Conservation (phyloP, 805 yeast genomes). For the Teunomyces pallodes region DNA sequence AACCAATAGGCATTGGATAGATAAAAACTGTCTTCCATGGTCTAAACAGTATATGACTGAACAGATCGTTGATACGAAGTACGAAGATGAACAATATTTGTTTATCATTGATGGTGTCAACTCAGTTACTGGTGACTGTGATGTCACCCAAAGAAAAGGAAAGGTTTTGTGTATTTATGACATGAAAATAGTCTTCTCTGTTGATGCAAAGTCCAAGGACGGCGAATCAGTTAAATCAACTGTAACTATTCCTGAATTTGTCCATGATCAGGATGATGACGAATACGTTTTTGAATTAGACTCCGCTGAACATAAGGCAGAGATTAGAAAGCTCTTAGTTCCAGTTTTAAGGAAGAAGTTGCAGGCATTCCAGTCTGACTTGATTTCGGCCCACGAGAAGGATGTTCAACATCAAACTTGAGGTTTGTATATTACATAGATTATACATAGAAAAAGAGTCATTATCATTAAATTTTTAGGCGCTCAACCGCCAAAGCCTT, state of each 20-base stretch:
- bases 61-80: slow-evolving; percentile 29
- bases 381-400: slow-evolving; percentile 58
- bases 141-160: slow-evolving; percentile 82
- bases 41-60: slow-evolving; percentile 48
- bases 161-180: slow-evolving; percentile 76
- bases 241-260: slow-evolving; percentile 62
- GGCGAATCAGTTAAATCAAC: slow-evolving; percentile 27
- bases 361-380: slow-evolving; percentile 58
- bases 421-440: slow-evolving; percentile 6
- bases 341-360: slow-evolving; percentile 52
- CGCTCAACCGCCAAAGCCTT: slow-evolving; percentile 55
- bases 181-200: slow-evolving; percentile 49
- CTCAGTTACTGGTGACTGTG: slow-evolving; percentile 65
- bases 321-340: slow-evolving; percentile 47
- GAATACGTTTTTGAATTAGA: slow-evolving; percentile 54
- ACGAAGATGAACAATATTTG: slow-evolving; percentile 21
- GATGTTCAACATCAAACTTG: slow-evolving; percentile 56
- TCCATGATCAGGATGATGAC: slow-evolving; percentile 73
- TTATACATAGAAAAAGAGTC: not conserved
- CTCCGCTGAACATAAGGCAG: slow-evolving; percentile 35
- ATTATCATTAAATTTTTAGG: not conserved
- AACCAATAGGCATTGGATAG: slow-evolving; percentile 65
- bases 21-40: slow-evolving; percentile 67
- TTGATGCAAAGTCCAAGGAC: slow-evolving; percentile 34
- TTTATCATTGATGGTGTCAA: slow-evolving; percentile 38